A percentile compares a stretch with the other conserved stretches of the same genome.
These are phyloP conservation scores for Erucastrum elatum DNA, from an alignment of 345 rosid genomes.

Conservation along the genomic window DNA sequence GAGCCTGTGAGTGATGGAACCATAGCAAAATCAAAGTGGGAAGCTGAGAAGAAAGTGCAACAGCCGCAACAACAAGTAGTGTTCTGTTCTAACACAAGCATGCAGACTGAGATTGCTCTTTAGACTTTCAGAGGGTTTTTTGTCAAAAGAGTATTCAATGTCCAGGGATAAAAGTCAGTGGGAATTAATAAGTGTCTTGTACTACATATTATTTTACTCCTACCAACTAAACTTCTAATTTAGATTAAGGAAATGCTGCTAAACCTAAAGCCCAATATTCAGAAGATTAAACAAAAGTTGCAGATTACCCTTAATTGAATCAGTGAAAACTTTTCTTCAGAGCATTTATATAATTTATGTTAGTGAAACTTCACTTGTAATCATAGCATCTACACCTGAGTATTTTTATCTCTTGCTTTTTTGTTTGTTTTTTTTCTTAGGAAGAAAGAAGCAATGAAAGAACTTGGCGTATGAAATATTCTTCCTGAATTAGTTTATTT, in stretches of 20 bases:
- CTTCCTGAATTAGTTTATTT: background rate
- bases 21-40: slow-evolving; percentile 80
- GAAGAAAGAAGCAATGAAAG: slow-evolving; percentile 1
- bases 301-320: background rate
- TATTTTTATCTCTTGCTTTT: background rate
- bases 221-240: background rate
- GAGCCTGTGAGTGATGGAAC: slow-evolving; percentile 79
- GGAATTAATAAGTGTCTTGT: background rate
- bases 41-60: slow-evolving; percentile 54
- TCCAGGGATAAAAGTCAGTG: background rate
- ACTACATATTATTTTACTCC: background rate
- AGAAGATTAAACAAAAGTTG: background rate
- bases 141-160: background rate
- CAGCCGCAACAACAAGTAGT: slow-evolving; percentile 25
- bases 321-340: background rate
- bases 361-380: background rate
- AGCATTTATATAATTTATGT: background rate
- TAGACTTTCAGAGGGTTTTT: slow-evolving; percentile 23
- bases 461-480: background rate
- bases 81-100: slow-evolving; percentile 40
- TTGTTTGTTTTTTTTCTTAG: background rate
- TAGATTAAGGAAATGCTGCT: background rate
- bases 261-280: background rate
- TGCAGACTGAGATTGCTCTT: slow-evolving; percentile 62
- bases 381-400: background rate